Base-by-base conservation (phyloP, 495 filamentous ascomycete species). In the Hypomontagnella monticulosa region DNA sequence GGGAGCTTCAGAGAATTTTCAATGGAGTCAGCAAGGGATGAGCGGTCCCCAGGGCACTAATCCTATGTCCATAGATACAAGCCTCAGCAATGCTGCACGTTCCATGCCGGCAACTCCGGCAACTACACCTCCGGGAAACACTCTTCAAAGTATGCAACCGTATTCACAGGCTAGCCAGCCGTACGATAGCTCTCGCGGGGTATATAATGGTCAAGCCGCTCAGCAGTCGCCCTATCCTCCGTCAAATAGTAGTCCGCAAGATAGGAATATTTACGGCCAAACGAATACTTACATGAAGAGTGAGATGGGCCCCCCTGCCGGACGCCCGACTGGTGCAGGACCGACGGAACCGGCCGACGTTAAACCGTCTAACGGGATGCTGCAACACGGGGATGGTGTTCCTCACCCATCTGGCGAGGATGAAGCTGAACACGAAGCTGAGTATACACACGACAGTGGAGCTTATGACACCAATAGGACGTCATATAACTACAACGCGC, bases 81-180 rank as follows among this genome's bases (percentile, higher is more conserved):
- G 85, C 47, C 76, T 95, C 67, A 91, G 87, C 77, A 92, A 88
- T 76, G 82, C 90, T 43, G 71, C 69, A 38, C 91, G 93, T 44
- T 97, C 93, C 40, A 91, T 97, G 82, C 95, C 94, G 7, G 93
- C 90, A 27, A 97, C 96, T 5, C 95, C 96, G 11, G 90, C 95
- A 8, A 96, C 93, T 7, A 98, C 95, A 1, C 95, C 95, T 0
- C 95, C 95, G 0, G 94, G 91, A 3, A 87, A 79, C 52, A 82
- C 84, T 33, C 79, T 93, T 62, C 89, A 92, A 56, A 88, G 85
- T 61, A 90, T 97, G 84, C 91, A 91, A 49, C 82, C 83, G 1
- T 85, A 85, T 27, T 93, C 93, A 38, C 89, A 88, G 53, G 83
- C 76, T 9, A 86, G 86, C 50, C 87, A 93, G 53, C 79, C 86